Evolutionary conservation across 345 rosid genomes (phyloP), one percentile per base, ranked within the genome.

Genomic region (Eucalyptus viminalis): DNA sequence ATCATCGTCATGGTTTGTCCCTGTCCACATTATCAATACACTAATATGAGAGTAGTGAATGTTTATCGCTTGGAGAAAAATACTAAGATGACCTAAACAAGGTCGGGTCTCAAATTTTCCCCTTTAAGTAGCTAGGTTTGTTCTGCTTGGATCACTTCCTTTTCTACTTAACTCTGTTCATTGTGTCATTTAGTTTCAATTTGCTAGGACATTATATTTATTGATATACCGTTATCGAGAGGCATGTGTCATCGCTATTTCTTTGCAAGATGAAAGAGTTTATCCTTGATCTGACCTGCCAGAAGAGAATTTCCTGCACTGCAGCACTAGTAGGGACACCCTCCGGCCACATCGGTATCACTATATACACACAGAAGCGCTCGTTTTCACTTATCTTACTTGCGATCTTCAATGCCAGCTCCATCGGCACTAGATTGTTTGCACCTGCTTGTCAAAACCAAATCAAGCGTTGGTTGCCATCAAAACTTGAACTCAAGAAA

Each of bases 271-370:
- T n/a, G 2, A n/a, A 31, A n/a, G 40, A n/a, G 40, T n/a, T 7
- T 67, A n/a, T 67, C 16, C 76, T 67, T n/a, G 76, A n/a, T 88
- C 90, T 88, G 31, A 95, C 97, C 95, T 95, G 97, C 96, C 96
- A 96, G 91, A 89, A 96, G 53, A 96, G 90, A 91, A 96, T 96
- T 91, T 96, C 98, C 90, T 96, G 98, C 88, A 95, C 93, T 11
- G 95, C 54, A 83, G 95, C 90, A 90, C 95, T 95, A 10, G 87
- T 89, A 40, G 98, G 95, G 27, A 87, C 91, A 53, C 97, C 98
- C 91, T 96, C 96, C 65, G 97, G 98, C 95, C 95, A 96, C 97
- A 96, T 92, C 3, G 97, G 98, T 67, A 96, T 92, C 87, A 95
- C 94, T 60, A 96, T 44, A 89, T 96, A 96, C 40, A 93, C 97